These are phyloP conservation scores for Phyllosticta citrichinensis DNA, from an alignment of 2,329 filamentous ascomycete species.

Conservation along the genomic window DNA sequence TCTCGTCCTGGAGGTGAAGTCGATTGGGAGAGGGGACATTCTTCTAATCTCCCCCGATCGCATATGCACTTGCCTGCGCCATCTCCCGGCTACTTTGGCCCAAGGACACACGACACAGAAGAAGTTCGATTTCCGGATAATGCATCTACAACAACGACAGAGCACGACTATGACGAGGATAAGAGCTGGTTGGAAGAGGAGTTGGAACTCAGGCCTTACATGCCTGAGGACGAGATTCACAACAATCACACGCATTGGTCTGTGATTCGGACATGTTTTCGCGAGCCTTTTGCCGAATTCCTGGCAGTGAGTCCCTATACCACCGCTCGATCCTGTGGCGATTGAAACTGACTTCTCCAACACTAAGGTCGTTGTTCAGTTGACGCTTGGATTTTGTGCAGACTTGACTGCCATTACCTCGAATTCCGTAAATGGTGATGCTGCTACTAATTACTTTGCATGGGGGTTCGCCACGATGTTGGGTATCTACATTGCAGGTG, in stretches of 20 bases:
- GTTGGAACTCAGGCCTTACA: slow-evolving; percentile 33
- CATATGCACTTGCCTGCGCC: too few species aligned
- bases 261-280: slow-evolving; percentile 39
- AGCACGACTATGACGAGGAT: slow-evolving; percentile 22
- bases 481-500: slow-evolving; percentile 36
- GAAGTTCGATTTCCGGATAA: slow-evolving; percentile 15
- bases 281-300: slow-evolving; percentile 45
- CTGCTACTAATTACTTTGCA: slow-evolving; percentile 24
- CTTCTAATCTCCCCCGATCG: neutral
- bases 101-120: neutral
- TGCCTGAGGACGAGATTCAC: slow-evolving; percentile 39
- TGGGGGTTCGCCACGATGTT: slow-evolving; percentile 49
- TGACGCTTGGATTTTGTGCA: slow-evolving; percentile 38
- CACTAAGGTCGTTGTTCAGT: slow-evolving; percentile 4
- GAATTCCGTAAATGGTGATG: slow-evolving; percentile 28
- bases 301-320: slow-evolving; percentile 31
- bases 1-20: neutral
- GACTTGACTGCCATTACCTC: slow-evolving; percentile 40
- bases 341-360: neutral
- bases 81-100: neutral
- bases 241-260: slow-evolving; percentile 37
- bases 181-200: slow-evolving; percentile 32
- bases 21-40: neutral
- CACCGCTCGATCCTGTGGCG: too few species aligned
- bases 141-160: slow-evolving; percentile 18